phyloP scores from a whole-genome alignment of 371 early-diverging fungal species.

The Umbelopsis sp. region DNA sequence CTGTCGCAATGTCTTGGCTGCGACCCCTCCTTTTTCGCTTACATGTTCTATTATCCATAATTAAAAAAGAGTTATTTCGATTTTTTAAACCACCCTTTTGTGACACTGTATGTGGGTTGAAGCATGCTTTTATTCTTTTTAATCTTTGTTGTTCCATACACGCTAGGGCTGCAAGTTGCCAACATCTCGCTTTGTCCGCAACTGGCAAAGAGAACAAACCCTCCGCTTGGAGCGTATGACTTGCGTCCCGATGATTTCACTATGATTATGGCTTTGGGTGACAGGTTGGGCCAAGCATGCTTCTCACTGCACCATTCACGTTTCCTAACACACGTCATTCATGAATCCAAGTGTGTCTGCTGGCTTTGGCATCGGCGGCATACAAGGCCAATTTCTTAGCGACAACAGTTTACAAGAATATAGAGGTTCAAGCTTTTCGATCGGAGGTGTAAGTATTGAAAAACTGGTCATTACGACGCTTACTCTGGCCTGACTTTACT shows the following conservation, averaged over 20 bases:
- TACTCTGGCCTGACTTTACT: not conserved
- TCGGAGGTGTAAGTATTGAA: conserved; percentile 50
- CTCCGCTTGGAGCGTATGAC: conserved; percentile 38
- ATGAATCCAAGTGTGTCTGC: conserved; percentile 56
- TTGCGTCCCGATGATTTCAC: conserved; percentile 66
- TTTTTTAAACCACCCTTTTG: not conserved
- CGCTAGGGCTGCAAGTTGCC: not conserved
- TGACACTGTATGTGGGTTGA: not conserved
- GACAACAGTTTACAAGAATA: conserved; percentile 37
- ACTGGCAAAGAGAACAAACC: conserved; percentile 30
- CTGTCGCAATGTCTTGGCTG: not conserved
- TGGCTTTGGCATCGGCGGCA: conserved; percentile 60
- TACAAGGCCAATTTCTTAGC: conserved; percentile 35
- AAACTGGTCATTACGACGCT: not conserved
- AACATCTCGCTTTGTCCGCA: conserved; percentile 35
- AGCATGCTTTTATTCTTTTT: not conserved
- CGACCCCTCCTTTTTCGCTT: not conserved
- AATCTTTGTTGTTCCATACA: not conserved
- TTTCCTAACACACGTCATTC: not conserved
- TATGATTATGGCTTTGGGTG: conserved; percentile 67
- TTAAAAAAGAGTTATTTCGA: too few species aligned
- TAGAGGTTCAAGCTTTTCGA: conserved; percentile 55
- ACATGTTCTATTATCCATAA: not conserved
- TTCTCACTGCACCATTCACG: not conserved
- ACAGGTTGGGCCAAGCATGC: conserved; percentile 38